These are phyloP conservation scores for Diaporthe sp. DNA, from an alignment of 2,329 filamentous ascomycete species.

Conservation along the genomic window DNA sequence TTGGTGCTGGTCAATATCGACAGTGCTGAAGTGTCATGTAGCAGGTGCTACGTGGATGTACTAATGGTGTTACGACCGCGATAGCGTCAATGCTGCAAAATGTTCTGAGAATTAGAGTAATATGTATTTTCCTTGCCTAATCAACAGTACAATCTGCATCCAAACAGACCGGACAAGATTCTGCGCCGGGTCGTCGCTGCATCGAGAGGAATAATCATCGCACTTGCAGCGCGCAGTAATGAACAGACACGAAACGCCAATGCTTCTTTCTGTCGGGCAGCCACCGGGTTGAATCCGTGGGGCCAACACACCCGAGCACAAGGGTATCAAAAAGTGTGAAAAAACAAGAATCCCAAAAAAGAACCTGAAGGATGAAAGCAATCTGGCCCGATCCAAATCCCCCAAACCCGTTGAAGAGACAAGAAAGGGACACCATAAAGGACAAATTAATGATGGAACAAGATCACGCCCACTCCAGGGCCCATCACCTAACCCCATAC, in stretches of 20 bases:
- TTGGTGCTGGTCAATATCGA: neutral
- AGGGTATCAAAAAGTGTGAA: slow-evolving; percentile 13
- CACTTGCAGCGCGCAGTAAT: neutral
- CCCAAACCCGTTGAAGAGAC: too few relatives aligned
- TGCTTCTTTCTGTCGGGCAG: slow-evolving; percentile 20
- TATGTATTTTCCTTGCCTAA: neutral
- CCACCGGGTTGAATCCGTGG: slow-evolving; percentile 11
- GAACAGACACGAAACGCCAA: slow-evolving; percentile 3
- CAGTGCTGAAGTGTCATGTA: neutral
- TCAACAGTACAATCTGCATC: neutral
- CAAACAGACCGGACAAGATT: neutral
- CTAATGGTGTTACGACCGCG: neutral
- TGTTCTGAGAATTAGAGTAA: neutral
- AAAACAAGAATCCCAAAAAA: neutral
- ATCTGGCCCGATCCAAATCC: neutral
- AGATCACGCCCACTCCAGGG: too few relatives aligned
- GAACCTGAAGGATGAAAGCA: neutral
- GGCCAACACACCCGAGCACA: slow-evolving; percentile 21
- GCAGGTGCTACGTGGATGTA: too few relatives aligned
- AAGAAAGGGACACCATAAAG: too few relatives aligned
- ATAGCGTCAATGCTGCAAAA: neutral
- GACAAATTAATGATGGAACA: too few relatives aligned
- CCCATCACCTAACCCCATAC: slow-evolving; percentile 37
- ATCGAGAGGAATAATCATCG: neutral
- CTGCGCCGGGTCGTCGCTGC: neutral